Base-by-base conservation (phyloP, 192 early-diverging fungal genomes). In the Rhizophagus sp. region DNA sequence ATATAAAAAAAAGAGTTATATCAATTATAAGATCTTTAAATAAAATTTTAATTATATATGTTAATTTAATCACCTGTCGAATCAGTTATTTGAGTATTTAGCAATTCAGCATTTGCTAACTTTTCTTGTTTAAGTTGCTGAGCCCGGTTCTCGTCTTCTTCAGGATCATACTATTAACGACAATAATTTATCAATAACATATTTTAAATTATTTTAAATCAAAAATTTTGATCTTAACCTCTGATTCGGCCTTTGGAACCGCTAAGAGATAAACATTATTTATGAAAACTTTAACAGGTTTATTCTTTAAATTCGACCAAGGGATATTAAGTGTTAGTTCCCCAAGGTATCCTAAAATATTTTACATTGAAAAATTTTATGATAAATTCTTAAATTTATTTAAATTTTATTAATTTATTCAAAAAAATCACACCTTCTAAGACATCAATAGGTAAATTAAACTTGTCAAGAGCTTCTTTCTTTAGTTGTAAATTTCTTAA, bases 221-320 rank as follows among this genome's bases (percentile, higher is more conserved):
- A 17, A 33, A 70, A 39, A 61, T 27, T 52, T 36, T 41, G 24
- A 27, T 81, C 25, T 76, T 73, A 86, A 89, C 88, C 62, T 92
- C 91, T 49, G 89, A 85, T 65, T 93, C 92, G 62, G 85, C 87
- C 52, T 93, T 92, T 15, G 97, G 98, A 33, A 89, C 90, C 30
- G 96, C 97, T 13, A 98, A 83, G 0, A 98, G 81, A 82, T 92
- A 97, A 15, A 97, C 93, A 78, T 98, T 89, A 80, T 96, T 94
- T 80, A 99, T 93, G 63, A 89, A 86, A 75, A 97, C 89, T 72
- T 94, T 92, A 49, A 98, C 95, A 1, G 98, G 97, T 84, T 96
- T 94, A 84, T 93, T 94, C 82, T 96, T 98, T 73, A 99, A 87
- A 85, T 99, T 97, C 4, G 90, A 93, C 98, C 98, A 99, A 10